Base-by-base conservation (phyloP, 768 basidiomycete species). In the Tephrocybe sp. region DNA sequence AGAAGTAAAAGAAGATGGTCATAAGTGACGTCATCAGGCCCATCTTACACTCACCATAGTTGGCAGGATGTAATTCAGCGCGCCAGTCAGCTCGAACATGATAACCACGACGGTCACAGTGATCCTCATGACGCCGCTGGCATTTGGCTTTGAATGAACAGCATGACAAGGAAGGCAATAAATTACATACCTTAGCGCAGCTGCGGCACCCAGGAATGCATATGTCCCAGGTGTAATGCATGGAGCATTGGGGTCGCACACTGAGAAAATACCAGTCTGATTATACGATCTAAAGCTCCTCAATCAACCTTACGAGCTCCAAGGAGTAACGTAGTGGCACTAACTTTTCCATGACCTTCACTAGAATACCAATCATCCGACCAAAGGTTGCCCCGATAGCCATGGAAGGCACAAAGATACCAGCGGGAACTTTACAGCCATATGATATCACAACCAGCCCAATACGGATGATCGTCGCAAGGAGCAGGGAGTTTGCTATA, bases 171-270 rank as follows among this genome's bases (percentile, higher is more conserved):
- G 19, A 21, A 24, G 24, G 24, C 5, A 21, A 9, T 27, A 24
- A 8, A 21, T 30, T 13, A 29, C 43, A 19, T 44, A 92, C 91
- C 90, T 94, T 34, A 99, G 72, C 12, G 94, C 90, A 5, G 97
- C 97, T 3, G 97, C 97, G 1, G 97, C 97, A 5, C 97, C 97
- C 11, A 99, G 76, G 61, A 98, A 92, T 1, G 97, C 97, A 67
- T 99, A 98, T 8, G 95, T 97, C 16, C 97, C 97, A 0, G 97
- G 95, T 0, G 97, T 98, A 60, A 99, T 98, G 57, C 97, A 99
- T 1, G 94, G 95, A 13, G 88, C 79, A 63, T 97, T 89, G 15
- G 94, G 94, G 18, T 82, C 80, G 63, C 97, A 99, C 36, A 86
- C 83, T 1, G 89, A 84, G 63, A 98, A 98, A 47, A 92, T 88